Conservation (phyloP, 441 rosid species). For the Erodium texanum region DNA sequence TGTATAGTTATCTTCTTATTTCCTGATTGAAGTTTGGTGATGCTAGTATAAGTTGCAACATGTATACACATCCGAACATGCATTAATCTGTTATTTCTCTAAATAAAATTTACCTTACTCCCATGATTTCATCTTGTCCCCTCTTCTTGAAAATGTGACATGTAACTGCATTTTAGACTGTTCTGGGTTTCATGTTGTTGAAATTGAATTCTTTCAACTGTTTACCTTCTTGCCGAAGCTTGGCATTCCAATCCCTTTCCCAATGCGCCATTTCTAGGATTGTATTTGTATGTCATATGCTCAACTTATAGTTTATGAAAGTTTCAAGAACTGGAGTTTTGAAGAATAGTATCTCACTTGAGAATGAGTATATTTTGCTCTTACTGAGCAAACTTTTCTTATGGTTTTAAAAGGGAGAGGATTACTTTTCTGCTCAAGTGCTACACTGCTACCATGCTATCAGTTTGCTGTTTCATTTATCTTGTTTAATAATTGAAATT, state of each 20-base stretch:
- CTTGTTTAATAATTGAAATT: not conserved
- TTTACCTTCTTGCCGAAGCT: not conserved
- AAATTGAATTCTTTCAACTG: too few species aligned
- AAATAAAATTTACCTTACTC: not conserved
- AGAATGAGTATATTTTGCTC: not conserved
- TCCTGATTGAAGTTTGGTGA: conserved; percentile 1
- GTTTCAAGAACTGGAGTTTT: conserved; percentile 1
- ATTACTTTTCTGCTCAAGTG: conserved; percentile 2
- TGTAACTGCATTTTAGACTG: too few species aligned
- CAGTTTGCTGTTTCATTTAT: not conserved
- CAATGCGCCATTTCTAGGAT: not conserved
- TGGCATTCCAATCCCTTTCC: not conserved
- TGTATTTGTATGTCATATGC: not conserved
- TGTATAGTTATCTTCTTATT: conserved; percentile 4
- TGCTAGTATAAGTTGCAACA: conserved; percentile 9
- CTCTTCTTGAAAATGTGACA: too few species aligned
- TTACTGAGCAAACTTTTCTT: not conserved
- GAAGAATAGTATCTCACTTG: not conserved
- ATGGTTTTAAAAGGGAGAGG: not conserved
- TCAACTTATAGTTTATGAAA: not conserved
- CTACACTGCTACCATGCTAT: conserved; percentile 1
- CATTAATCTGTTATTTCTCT: not conserved
- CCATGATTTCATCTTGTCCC: not conserved
- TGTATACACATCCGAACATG: not conserved
- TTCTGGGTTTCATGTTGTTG: too few species aligned